Evolutionary conservation across 371 early-diverging fungal species (phyloP).

Genomic region (Homolaphlyctis polyrhiza): DNA sequence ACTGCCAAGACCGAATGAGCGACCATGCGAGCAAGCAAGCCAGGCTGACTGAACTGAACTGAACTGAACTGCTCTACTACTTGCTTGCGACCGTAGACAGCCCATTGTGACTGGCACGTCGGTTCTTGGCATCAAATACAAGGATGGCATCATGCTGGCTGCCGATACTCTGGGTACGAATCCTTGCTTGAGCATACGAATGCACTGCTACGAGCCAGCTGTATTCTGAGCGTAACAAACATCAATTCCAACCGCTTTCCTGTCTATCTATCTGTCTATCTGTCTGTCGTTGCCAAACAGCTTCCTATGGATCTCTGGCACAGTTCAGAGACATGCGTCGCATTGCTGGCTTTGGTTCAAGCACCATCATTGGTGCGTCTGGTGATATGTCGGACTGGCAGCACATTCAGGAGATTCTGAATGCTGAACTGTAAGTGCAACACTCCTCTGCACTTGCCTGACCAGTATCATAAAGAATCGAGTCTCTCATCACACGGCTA

Average conservation of each 20-base stretch:
- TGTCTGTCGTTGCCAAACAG: conserved; percentile 44
- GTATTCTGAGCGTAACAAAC: too few species aligned
- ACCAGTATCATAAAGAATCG: neutral
- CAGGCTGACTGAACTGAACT: neutral
- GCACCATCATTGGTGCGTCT: conserved; percentile 84
- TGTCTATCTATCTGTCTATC: too few species aligned
- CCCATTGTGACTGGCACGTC: conserved; percentile 98
- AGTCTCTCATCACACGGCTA: too few species aligned
- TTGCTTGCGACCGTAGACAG: conserved; percentile 18
- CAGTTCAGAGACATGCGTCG: conserved; percentile 91
- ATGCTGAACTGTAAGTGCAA: conserved; percentile 67
- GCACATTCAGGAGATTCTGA: conserved; percentile 80
- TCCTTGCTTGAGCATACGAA: too few species aligned
- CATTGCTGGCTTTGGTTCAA: conserved; percentile 72
- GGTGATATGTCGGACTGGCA: conserved; percentile 97
- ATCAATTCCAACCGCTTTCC: conserved; percentile 11
- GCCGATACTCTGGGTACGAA: conserved; percentile 85
- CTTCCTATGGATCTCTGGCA: conserved; percentile 94
- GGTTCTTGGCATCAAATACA: conserved; percentile 91
- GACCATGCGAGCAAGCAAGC: neutral
- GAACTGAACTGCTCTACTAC: neutral
- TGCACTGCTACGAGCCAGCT: too few species aligned
- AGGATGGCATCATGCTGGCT: conserved; percentile 96
- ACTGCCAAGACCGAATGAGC: neutral
- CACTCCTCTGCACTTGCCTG: neutral